These are phyloP conservation scores for Penicillium sp. DNA, from an alignment of 2,329 filamentous ascomycete species.

Conservation along the genomic window DNA sequence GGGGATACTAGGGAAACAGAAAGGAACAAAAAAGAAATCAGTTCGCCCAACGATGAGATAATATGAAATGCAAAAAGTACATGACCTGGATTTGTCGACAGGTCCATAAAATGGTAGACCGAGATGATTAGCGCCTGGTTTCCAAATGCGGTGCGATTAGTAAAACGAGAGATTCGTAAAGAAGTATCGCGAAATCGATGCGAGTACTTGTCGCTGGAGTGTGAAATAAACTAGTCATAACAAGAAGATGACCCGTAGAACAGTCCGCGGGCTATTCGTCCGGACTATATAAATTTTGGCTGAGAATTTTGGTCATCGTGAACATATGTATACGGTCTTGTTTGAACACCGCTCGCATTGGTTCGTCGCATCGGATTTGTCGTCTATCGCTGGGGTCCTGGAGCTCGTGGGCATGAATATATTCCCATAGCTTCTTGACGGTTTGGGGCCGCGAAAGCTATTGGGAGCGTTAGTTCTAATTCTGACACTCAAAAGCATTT, in stretches of 20 bases:
- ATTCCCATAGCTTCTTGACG: constrained; percentile 94
- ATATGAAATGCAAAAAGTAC: background rate
- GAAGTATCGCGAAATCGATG: constrained; percentile 22
- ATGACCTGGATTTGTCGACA: background rate
- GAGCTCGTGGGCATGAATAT: constrained; percentile 85
- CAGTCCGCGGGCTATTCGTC: constrained; percentile 62
- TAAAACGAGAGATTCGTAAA: constrained; percentile 35
- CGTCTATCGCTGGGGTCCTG: constrained; percentile 92
- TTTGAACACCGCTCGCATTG: constrained; percentile 91
- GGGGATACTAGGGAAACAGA: constrained; percentile 28
- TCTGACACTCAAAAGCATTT: background rate
- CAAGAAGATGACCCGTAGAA: constrained; percentile 17
- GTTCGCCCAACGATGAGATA: constrained; percentile 23
- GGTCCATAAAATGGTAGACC: constrained; percentile 20
- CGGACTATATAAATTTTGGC: constrained; percentile 83
- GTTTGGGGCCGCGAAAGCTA: constrained; percentile 92
- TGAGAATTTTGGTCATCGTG: constrained; percentile 97
- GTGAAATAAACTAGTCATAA: constrained; percentile 17
- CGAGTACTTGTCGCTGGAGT: constrained; percentile 11
- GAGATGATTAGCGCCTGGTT: constrained; percentile 33
- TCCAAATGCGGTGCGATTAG: constrained; percentile 34
- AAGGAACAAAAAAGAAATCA: constrained; percentile 21
- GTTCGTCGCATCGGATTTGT: constrained; percentile 90
- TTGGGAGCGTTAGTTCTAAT: constrained; percentile 25
- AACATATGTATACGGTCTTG: constrained; percentile 95